Evolutionary conservation across 2,329 filamentous ascomycete genomes (phyloP), one percentile per base, ranked within the genome.

Genomic region (Fusarium mexicanum): DNA sequence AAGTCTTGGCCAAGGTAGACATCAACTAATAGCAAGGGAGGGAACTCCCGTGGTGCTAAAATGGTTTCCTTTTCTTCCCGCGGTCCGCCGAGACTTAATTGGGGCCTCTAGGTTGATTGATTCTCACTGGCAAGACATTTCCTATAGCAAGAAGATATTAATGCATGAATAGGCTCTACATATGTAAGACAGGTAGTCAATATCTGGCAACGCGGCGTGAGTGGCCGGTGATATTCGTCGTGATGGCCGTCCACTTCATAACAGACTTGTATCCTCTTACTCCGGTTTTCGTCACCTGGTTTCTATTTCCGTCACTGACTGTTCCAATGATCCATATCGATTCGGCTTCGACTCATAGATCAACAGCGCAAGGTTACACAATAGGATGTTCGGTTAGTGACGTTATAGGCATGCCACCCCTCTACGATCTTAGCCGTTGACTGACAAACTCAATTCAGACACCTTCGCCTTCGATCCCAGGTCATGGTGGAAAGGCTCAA

Each of bases 21-120:
- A 44, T 44, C 51, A 35, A 53, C 64, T 58, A 68, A 63, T 22
- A 44, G 40, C 57, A 35, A 67, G 67, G 58, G 59, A 74, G 71
- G 71, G 71, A 71, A 57, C 67, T 73, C 71, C 71, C 71, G 71
- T 48, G 26, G 50, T 74, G 53, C 71, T 73, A 71, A 70, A 57
- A 57, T 61, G 57, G 37, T 64, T 62, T 58, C 55, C 38, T 48
- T 60, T 60, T 40, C 47, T 55, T 71, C 57, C 54, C 58, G 55
- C 41, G 54, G 51, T 37, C 61, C 46, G 41, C 50, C 40, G 31
- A 48, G 44, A 50, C 29, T 60, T 43, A 53, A 64, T 43, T 61
- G 58, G 53, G 54, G 29, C 47, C 35, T 40, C 31, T 68, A 40
- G 24, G 24, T 29, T 41, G 20, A 26, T 35, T 46, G 20, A 50